Evolutionary conservation across 257 asterid species (phyloP), one percentile per base, ranked within the genome.

Genomic region (Verbena officinalis): DNA sequence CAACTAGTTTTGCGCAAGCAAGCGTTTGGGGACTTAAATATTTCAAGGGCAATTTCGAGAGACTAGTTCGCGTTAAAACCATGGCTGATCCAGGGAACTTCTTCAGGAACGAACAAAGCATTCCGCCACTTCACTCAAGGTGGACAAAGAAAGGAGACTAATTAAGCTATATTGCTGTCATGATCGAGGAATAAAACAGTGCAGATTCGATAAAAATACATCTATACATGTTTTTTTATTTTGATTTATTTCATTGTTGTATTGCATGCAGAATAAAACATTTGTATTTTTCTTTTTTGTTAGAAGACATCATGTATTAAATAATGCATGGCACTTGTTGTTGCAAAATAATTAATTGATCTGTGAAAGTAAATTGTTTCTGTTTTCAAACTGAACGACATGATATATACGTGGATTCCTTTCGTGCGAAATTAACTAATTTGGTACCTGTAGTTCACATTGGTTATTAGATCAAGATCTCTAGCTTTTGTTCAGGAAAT

Each of bases 61-160:
- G 71, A 7, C 23, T 76, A 20, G 74, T 67, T 38, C 54, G 56
- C 3, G 71, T 72, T 16, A 76, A 76, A 45, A 72, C 78, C 4
- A 1, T 1, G 15, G 64, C 68, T 27, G 82, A 73, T 64, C 76
- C 76, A 0, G 19, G 14, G 4, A 69, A 77, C 53, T 77, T 73
- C 56, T 77, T 79, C 67, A 59, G 61, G 62, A 68, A 79, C 10
- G 81, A 79, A 44, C 84, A 79, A 42, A 79, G 81, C 61, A 74
- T 78, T 67, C 80, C 84, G 8, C 34, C 80, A 0, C 10, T 75
- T 10, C 46, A 45, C 30, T 39, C 24, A 15, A 39, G 50, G 53
- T 58, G 50, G 55, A 59, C 36, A 4, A 59, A 54, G 34, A 42
- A 7, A 4, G 51, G 36, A 1, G 68, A 49, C 55, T 63, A 50